A percentile compares a stretch with the other conserved stretches of the same genome.
Conservation (phyloP, 768 basidiomycete species). For the Suillus subluteus region DNA sequence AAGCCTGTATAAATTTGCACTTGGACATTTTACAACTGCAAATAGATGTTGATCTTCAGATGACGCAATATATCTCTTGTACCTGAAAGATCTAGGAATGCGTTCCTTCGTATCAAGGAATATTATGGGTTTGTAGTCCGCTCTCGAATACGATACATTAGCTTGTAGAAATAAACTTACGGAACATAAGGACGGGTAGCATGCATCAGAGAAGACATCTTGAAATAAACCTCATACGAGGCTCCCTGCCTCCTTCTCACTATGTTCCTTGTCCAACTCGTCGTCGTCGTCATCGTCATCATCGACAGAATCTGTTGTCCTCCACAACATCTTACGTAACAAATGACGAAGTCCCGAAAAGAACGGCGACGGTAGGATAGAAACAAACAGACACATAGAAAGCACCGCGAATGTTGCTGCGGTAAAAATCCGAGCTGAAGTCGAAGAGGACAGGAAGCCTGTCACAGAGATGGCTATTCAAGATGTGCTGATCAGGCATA, state of each 20-base stretch:
- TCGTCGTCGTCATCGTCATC: not conserved
- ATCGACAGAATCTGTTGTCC: not conserved
- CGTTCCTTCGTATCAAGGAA: not conserved
- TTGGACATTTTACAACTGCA: too few species aligned
- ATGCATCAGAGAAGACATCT: not conserved
- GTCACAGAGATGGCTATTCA: not conserved
- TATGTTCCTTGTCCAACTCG: not conserved
- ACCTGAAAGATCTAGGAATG: not conserved
- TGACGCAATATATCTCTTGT: not conserved
- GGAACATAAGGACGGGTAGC: not conserved
- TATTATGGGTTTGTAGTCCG: not conserved
- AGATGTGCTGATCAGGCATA: not conserved
- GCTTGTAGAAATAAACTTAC: not conserved
- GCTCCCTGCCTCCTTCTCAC: not conserved
- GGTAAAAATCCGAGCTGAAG: constrained; percentile 1
- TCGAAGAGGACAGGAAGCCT: constrained; percentile 3
- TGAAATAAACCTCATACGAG: not conserved
- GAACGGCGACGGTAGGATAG: constrained; percentile 1
- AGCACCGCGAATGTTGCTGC: constrained; percentile 2
- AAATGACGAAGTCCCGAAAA: not conserved
- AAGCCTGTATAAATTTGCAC: too few species aligned
- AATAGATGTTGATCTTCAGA: too few species aligned
- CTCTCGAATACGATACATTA: not conserved
- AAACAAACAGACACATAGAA: not conserved
- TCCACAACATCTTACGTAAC: not conserved